These are phyloP conservation scores for Ambrosiella xylebori DNA, from an alignment of 2,329 filamentous ascomycete genomes.

Conservation along the genomic window DNA sequence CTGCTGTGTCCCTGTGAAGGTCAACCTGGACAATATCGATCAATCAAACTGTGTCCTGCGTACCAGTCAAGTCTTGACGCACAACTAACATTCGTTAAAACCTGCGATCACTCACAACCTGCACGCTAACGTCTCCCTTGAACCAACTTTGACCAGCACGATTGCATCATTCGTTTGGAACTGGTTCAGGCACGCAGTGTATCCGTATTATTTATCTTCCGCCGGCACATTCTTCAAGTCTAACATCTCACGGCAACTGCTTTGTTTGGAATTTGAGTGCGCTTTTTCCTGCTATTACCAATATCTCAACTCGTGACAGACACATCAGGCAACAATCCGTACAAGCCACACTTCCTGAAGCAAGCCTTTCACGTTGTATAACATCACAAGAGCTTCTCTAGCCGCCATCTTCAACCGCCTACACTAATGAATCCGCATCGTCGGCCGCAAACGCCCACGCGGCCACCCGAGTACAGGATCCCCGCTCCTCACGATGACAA, in stretches of 20 bases:
- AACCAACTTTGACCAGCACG: neutral
- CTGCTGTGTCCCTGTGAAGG: no score
- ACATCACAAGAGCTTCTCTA: constrained; percentile 1
- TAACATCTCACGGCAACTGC: no score
- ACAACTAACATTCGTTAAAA: neutral
- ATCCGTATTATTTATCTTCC: no score
- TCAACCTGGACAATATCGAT: neutral
- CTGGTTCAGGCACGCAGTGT: neutral
- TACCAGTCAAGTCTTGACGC: neutral
- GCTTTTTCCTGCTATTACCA: no score
- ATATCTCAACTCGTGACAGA: no score
- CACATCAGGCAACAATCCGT: no score
- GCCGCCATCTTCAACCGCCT: neutral
- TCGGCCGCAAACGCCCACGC: constrained; percentile 23
- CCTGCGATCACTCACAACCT: neutral
- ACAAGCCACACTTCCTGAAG: neutral
- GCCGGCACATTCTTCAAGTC: no score
- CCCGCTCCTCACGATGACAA: constrained; percentile 38
- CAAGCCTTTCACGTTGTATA: neutral
- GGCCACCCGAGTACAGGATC: constrained; percentile 40
- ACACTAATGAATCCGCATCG: constrained; percentile 10
- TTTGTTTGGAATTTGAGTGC: no score
- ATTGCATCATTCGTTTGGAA: neutral
- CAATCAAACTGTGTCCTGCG: neutral
- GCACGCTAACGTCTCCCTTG: neutral